Evolutionary conservation across 371 early-diverging fungal species (phyloP), one percentile per base, ranked within the genome.

Genomic region (Capillidium rhysosporum): DNA sequence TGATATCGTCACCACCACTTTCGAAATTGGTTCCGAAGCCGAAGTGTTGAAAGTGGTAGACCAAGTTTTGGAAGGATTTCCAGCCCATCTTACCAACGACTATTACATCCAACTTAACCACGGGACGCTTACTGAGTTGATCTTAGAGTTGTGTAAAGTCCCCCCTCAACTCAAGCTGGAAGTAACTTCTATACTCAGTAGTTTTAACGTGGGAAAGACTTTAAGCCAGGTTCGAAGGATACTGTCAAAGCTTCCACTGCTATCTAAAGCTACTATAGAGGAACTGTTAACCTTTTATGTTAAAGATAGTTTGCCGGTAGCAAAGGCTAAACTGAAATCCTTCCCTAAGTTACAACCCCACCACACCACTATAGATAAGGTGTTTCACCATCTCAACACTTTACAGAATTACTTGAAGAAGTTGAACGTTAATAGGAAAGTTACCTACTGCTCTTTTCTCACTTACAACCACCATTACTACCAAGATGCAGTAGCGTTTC

Each of bases 11-110:
- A 72, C 69, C 46, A 69, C 72, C 7, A 65, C 72, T 2, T 67
- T 73, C 2, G 72, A 72, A 1, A 82, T 89, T 73, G 79, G 77
- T 7, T 75, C 89, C 0, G 94, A 92, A 48, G 92, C 92, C 1
- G 96, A 95, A 61, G 79, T 92, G 1, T 62, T 95, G 18, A 79
- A 83, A 39, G 82, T 88, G 0, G 84, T 82, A 8, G 79, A 82
- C 49, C 91, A 92, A 64, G 72, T 92, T 1, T 57, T 92, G 29
- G 82, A 85, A 51, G 82, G 76, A 40, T 34, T 65, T 86, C 23
- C 84, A 86, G 3, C 74, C 82, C 3, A 76, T 80, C 47, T 72
- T 73, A 63, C 72, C 23, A 69, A 65, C 12, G 66, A 75, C 1
- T 75, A 75, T 26, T 69, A 69, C 52, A 71, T 77, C 46, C 59